Base-by-base conservation (phyloP, 768 basidiomycete species). In the Termitomyces sp. region DNA sequence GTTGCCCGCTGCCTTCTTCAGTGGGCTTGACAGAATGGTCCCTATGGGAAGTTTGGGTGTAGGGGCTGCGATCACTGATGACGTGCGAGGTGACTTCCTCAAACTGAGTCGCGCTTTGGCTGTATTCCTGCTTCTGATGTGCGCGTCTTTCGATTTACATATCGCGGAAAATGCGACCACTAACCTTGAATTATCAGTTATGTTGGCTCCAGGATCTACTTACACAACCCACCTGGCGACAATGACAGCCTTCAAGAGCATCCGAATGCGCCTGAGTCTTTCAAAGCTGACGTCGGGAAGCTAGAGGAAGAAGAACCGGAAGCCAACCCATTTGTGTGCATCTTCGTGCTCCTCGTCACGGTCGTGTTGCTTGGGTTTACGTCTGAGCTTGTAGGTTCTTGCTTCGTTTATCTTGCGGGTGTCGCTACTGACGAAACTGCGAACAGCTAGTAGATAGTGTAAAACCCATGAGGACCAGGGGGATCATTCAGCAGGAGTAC, bases 181-280 rank as follows among this genome's bases (percentile, higher is more conserved):
- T 0, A 30, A 34, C 5, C 34, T 42, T 36, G 3, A 24, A 5
- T 27, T 26, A 22, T 18, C 16, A 86, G 87, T 32, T 89, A 91
- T 63, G 64, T 89, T 22, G 77, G 74, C 57, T 88, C 88, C 12
- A 80, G 88, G 14, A 73, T 90, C 24, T 91, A 82, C 70, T 66
- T 89, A 33, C 84, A 87, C 69, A 80, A 88, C 62, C 87, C 87
- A 9, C 88, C 88, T 1, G 87, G 86, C 3, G 76, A 82, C 6
- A 75, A 82, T 53, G 72, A 70, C 16, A 39, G 36, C 22, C 36
- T 51, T n/a, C 36, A 39, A 24, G 67, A 74, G 8, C 73, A 74
- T 46, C 75, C 79, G 2, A 71, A 81, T 44, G 80, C 81, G 2
- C 80, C 82, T 18, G 68, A 69, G 26, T 75, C 76, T 7, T 68